Conservation (phyloP, 306 rosid species). For the Sicyos edulis region DNA sequence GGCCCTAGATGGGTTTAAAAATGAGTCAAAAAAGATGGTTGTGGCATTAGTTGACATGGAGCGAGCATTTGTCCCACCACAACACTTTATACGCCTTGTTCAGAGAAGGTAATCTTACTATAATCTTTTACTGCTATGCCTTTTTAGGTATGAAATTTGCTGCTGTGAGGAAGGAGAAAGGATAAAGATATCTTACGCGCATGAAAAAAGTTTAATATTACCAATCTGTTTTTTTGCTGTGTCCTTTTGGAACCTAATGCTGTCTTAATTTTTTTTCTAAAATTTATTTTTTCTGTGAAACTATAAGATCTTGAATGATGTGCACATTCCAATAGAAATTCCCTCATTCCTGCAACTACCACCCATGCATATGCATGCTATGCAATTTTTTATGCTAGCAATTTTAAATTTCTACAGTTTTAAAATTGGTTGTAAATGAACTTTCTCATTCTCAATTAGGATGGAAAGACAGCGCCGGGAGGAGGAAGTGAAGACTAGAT, state of each 20-base stretch:
- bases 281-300: too few relatives aligned
- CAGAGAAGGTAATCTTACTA: constrained; percentile 66
- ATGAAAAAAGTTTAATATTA: too few relatives aligned
- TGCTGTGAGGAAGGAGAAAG: too few relatives aligned
- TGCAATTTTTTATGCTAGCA: not conserved
- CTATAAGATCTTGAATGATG: too few relatives aligned
- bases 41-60: constrained; percentile 98
- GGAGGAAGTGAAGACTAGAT: constrained; percentile 71
- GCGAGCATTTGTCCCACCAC: constrained; percentile 98
- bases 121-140: too few relatives aligned
- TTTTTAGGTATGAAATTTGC: too few relatives aligned
- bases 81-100: constrained; percentile 91
- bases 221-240: too few relatives aligned
- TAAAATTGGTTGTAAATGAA: constrained; percentile 13
- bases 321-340: not conserved
- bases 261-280: too few relatives aligned
- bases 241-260: too few relatives aligned
- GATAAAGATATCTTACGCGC: too few relatives aligned
- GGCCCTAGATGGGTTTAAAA: constrained; percentile 79
- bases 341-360: not conserved
- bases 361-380: not conserved
- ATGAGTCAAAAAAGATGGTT: constrained; percentile 91
- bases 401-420: not conserved
- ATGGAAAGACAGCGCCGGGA: constrained; percentile 98
- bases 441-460: constrained; percentile 37